phyloP scores from a whole-genome alignment of 371 early-diverging fungal genomes.

The Smittium culicis region DNA sequence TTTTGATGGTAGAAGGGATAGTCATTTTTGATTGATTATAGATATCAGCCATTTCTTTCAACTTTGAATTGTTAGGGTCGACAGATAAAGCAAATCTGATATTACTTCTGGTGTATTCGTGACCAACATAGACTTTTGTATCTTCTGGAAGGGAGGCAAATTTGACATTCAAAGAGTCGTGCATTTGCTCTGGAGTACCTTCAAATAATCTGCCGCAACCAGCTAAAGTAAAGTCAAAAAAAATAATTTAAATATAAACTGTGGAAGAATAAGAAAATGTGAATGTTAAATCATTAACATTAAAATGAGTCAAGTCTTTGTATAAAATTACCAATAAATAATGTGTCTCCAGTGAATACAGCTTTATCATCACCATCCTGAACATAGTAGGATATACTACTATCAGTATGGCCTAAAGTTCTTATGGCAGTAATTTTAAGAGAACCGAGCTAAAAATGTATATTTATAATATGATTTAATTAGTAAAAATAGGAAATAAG shows the following conservation, averaged over 20 bases:
- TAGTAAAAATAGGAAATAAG: too few species aligned
- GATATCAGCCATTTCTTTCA: conserved; percentile 41
- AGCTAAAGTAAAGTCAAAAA: conserved; percentile 23
- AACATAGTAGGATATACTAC: conserved; percentile 74
- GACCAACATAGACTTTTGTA: conserved; percentile 80
- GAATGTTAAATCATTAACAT: neutral
- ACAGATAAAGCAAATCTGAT: conserved; percentile 34
- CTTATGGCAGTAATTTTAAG: conserved; percentile 41
- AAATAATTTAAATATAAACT: too few species aligned
- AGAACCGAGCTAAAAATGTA: conserved; percentile 41
- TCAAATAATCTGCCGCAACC: conserved; percentile 92
- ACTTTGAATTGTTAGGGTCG: conserved; percentile 31
- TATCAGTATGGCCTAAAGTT: conserved; percentile 82
- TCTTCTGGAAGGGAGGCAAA: conserved; percentile 56
- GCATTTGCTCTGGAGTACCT: conserved; percentile 74
- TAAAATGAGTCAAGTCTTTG: neutral
- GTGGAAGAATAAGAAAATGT: too few species aligned
- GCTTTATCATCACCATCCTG: conserved; percentile 31
- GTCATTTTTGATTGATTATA: conserved; percentile 39
- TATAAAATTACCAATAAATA: conserved; percentile 46
- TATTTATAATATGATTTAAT: neutral
- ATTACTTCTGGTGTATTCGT: conserved; percentile 76
- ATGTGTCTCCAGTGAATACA: conserved; percentile 67
- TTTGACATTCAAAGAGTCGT: conserved; percentile 46
- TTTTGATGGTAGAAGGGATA: conserved; percentile 75